Conservation (phyloP, 2,329 filamentous ascomycete species). For the Colletotrichum aenigma region DNA sequence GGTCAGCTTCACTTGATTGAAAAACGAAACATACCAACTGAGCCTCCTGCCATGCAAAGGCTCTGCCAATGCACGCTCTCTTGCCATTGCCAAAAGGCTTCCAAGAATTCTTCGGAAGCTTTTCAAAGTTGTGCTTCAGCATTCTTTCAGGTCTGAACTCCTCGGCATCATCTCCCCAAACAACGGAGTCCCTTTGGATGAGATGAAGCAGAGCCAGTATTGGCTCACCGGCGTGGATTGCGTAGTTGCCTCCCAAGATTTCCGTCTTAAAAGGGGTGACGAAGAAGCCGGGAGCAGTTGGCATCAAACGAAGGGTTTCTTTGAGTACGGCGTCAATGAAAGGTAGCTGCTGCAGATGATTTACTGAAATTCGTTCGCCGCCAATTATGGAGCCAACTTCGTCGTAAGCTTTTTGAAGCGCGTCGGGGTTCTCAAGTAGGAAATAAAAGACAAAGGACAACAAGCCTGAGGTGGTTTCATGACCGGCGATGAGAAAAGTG, state of each 20-base stretch:
- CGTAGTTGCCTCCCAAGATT: constrained; percentile 56
- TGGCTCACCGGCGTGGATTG: constrained; percentile 45
- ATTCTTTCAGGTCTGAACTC: constrained; percentile 66
- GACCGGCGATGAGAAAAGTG: background rate
- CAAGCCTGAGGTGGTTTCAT: background rate
- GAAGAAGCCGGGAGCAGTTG: constrained; percentile 26
- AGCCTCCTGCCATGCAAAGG: constrained; percentile 57
- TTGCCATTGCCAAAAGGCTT: constrained; percentile 60
- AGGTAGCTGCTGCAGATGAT: background rate
- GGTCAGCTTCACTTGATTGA: too few relatives aligned
- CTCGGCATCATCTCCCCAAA: constrained; percentile 60
- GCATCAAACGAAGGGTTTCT: constrained; percentile 47
- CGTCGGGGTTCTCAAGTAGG: background rate
- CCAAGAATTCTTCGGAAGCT: constrained; percentile 30
- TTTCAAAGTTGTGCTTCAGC: constrained; percentile 33
- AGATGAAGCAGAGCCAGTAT: constrained; percentile 49
- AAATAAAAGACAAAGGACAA: background rate
- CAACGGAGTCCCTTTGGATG: constrained; percentile 57
- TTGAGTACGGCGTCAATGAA: background rate
- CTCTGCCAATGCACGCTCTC: constrained; percentile 55
- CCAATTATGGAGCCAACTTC: background rate
- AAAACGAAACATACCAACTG: too few relatives aligned
- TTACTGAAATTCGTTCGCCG: rapidly evolving
- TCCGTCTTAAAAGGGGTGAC: constrained; percentile 42
- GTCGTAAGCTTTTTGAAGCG: rapidly evolving